Evolutionary conservation across 768 basidiomycete species (phyloP).

Genomic region (Pholiota molesta): DNA sequence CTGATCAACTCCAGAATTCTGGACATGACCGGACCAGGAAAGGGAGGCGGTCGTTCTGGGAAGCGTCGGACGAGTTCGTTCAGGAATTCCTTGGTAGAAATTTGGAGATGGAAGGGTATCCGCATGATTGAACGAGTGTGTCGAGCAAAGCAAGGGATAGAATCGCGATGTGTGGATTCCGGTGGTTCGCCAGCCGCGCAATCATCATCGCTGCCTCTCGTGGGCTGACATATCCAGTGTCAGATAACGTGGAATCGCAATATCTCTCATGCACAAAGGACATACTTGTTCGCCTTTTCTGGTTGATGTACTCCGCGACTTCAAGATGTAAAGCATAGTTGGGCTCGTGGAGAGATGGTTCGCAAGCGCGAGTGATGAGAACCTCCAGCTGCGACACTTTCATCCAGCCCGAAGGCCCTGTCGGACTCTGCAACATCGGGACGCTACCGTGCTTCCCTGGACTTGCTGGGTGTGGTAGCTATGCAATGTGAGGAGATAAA

Average conservation of each 20-base stretch:
- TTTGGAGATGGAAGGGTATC: constrained; percentile 96
- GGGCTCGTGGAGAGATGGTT: constrained; percentile 83
- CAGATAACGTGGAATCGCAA: not conserved
- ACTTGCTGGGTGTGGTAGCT: not conserved
- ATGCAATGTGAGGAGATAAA: constrained; percentile 4
- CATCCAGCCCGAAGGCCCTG: constrained; percentile 50
- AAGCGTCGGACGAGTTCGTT: constrained; percentile 98
- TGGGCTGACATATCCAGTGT: constrained; percentile 51
- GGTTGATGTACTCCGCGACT: constrained; percentile 90
- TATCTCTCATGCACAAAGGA: constrained; percentile 2
- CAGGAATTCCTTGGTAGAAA: constrained; percentile 95
- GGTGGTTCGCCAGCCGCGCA: constrained; percentile 85
- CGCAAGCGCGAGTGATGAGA: constrained; percentile 82
- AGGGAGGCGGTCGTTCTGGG: constrained; percentile 95
- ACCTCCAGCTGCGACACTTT: constrained; percentile 67
- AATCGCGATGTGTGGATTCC: constrained; percentile 88
- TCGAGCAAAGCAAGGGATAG: constrained; percentile 86
- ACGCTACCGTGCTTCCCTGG: not conserved
- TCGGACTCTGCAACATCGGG: constrained; percentile 53
- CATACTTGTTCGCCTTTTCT: constrained; percentile 96
- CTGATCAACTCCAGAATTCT: constrained; percentile 92
- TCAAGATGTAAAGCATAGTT: constrained; percentile 93
- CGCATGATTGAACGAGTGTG: constrained; percentile 92
- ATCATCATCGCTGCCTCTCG: constrained; percentile 90
- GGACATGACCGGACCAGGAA: constrained; percentile 93